phyloP scores from a whole-genome alignment of 2,329 filamentous ascomycete species.

The Helotiales sp. region DNA sequence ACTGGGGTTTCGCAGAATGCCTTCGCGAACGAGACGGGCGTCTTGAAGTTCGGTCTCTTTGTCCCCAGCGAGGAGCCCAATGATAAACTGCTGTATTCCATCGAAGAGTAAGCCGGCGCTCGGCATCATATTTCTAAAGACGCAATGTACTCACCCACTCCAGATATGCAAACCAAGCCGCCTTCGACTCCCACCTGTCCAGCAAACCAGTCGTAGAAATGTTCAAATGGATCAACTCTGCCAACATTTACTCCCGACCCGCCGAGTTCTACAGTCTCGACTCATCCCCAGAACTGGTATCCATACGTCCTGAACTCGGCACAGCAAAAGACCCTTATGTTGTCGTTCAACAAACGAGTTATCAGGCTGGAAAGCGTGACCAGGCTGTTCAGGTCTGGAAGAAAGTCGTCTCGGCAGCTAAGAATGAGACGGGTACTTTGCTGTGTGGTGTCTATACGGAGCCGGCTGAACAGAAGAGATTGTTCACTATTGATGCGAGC shows the following conservation, averaged over 20 bases:
- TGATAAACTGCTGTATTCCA: background rate
- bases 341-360: background rate
- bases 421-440: background rate
- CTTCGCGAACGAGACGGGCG: conserved; percentile 10
- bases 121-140: background rate
- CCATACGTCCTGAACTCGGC: background rate
- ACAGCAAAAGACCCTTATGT: background rate
- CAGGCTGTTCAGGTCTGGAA: background rate
- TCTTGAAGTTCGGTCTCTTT: conserved; percentile 15
- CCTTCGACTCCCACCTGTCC: background rate
- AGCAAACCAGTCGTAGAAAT: conserved; percentile 3
- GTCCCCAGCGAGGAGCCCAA: background rate
- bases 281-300: background rate
- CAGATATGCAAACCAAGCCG: background rate
- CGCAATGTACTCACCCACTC: background rate
- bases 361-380: background rate
- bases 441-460: background rate
- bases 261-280: background rate
- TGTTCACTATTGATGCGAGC: background rate
- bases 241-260: background rate
- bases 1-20: conserved; percentile 10
- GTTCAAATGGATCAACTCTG: conserved; percentile 14
- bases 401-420: background rate
- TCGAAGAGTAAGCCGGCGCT: background rate
- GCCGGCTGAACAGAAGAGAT: background rate